Evolutionary conservation across 1,139 yeast species (phyloP), one percentile per base, ranked within the genome.

Genomic region (Candida albicans): DNA sequence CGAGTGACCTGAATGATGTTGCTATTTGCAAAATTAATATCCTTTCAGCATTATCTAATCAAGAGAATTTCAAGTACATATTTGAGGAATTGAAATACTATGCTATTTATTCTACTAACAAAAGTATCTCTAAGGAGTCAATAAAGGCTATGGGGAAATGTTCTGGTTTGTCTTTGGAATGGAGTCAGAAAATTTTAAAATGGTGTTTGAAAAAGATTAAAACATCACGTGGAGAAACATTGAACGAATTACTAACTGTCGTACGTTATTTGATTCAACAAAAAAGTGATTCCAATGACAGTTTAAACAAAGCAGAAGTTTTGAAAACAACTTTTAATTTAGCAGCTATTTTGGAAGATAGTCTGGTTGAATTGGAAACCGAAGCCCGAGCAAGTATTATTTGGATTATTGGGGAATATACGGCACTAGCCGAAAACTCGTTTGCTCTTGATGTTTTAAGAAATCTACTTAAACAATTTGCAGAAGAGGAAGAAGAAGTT

Each of bases 391-490:
- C 96, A 1, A 86, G 95, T 44, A 82, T 90, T 15, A 75, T 93
- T 13, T 95, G 98, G 98, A 75, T 91, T 10, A 79, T 93, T 37
- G 97, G 98, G 2, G 98, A 93, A 57, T 84, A 87, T 56, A 65
- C 77, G 0, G 69, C 64, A 35, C 58, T 62, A n/a, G 62, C 67
- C 8, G 55, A 63, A 8, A 72, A 72, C 39, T 42, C 58, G 22
- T 73, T 87, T 38, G 89, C 89, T 0, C 95, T 95, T 0, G 97
- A 93, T 60, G 79, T 89, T 1, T 68, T 90, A 45, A 73, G 96
- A 42, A 64, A 66, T 8, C 64, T 86, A 35, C 64, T 84, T n/a
- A 73, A 73, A 35, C 63, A 59, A 2, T 87, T 87, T 61, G 68
- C 83, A 0, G 56, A 64, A n/a, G 86, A 87, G 56, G 69, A 71